Evolutionary conservation across 2,329 filamentous ascomycete genomes (phyloP).

Genomic region (Cercospora zeae-maydis): DNA sequence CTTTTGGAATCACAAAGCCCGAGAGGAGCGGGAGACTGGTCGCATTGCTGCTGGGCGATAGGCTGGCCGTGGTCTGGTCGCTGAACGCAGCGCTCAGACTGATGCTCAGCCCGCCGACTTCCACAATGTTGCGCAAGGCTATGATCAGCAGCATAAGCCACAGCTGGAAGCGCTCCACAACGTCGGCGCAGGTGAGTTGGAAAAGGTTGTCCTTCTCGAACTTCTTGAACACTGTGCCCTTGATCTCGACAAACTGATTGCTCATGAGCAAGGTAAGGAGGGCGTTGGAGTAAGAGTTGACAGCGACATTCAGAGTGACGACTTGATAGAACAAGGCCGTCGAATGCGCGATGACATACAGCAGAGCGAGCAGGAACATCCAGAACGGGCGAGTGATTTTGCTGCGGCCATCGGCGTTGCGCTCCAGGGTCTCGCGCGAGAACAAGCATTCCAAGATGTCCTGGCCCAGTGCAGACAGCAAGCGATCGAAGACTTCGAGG

Average conservation of each 20-base stretch:
- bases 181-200: slow-evolving; percentile 91
- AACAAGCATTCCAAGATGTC: slow-evolving; percentile 96
- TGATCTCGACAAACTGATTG: slow-evolving; percentile 99
- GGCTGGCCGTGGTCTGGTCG: slow-evolving; percentile 23
- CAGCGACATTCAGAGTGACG: slow-evolving; percentile 93
- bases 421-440: slow-evolving; percentile 84
- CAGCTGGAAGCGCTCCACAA: slow-evolving; percentile 94
- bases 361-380: slow-evolving; percentile 82
- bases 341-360: slow-evolving; percentile 84
- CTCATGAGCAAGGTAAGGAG: slow-evolving; percentile 87
- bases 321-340: slow-evolving; percentile 93
- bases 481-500: slow-evolving; percentile 83
- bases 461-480: slow-evolving; percentile 87
- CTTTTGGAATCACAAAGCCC: slow-evolving; percentile 77
- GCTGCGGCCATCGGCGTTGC: slow-evolving; percentile 81
- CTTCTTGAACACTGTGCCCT: slow-evolving; percentile 96
- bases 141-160: slow-evolving; percentile 98
- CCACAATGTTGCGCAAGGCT: slow-evolving; percentile 90
- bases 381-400: slow-evolving; percentile 85
- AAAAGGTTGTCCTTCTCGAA: slow-evolving; percentile 98
- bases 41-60: slow-evolving; percentile 40
- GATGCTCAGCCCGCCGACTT: slow-evolving; percentile 78
- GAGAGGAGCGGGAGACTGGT: slow-evolving; percentile 50
- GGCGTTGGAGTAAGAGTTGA: slow-evolving; percentile 97
- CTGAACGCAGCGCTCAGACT: slow-evolving; percentile 30